Evolutionary conservation across 2,329 filamentous ascomycete genomes (phyloP).

Genomic region (Fusarium sarcochroum): DNA sequence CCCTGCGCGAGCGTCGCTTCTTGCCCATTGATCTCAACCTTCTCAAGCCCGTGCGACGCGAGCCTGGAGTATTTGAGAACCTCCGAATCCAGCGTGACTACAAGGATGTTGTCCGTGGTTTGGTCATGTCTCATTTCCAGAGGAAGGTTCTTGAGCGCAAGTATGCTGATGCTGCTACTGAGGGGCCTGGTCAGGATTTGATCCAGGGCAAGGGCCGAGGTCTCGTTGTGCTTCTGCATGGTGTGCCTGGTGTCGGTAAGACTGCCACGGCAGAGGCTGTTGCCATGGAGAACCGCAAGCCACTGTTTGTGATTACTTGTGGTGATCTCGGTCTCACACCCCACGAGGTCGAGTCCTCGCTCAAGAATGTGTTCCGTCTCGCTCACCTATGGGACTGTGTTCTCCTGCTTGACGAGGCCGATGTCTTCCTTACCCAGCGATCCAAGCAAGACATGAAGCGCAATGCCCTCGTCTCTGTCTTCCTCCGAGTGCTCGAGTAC

Average conservation of each 20-base stretch:
- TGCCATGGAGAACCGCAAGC: slow-evolving; percentile 58
- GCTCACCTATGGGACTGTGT: slow-evolving; percentile 58
- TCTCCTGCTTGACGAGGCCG: slow-evolving; percentile 56
- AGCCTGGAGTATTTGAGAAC: slow-evolving; percentile 57
- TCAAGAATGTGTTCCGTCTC: slow-evolving; percentile 60
- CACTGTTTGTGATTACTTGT: slow-evolving; percentile 64
- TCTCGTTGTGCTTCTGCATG: slow-evolving; percentile 61
- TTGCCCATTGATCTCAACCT: slow-evolving; percentile 54
- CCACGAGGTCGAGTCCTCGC: slow-evolving; percentile 56
- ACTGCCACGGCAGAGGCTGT: slow-evolving; percentile 62
- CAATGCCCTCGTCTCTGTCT: slow-evolving; percentile 59
- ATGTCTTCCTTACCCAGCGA: slow-evolving; percentile 53
- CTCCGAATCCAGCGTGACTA: slow-evolving; percentile 58
- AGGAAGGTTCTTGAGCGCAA: slow-evolving; percentile 55
- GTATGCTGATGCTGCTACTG: slow-evolving; percentile 48
- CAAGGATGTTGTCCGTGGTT: slow-evolving; percentile 57
- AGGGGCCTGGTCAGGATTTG: slow-evolving; percentile 55
- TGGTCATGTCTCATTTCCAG: slow-evolving; percentile 60
- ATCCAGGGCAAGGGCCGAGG: slow-evolving; percentile 62
- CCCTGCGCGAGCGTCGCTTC: slow-evolving; percentile 58
- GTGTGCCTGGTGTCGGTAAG: slow-evolving; percentile 64
- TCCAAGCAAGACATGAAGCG: slow-evolving; percentile 51
- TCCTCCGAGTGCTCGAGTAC: slow-evolving; percentile 63
- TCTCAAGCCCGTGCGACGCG: slow-evolving; percentile 54
- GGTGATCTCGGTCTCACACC: slow-evolving; percentile 62